A percentile compares a stretch with the other conserved stretches of the same genome.
Conservation (phyloP, 495 filamentous ascomycete species). For the Aspergillus avenaceus region DNA sequence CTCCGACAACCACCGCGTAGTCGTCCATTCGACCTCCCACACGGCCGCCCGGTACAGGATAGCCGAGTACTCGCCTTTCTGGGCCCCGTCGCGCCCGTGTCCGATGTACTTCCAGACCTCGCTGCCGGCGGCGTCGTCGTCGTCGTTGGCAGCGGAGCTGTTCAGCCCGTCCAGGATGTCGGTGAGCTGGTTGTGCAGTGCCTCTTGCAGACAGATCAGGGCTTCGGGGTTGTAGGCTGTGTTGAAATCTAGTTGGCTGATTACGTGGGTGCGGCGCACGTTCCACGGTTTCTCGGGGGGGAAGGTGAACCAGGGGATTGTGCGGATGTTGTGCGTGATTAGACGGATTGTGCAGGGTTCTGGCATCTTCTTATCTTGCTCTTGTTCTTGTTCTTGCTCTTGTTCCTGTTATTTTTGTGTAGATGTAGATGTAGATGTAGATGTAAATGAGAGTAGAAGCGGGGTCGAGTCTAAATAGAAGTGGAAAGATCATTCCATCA, state of each 20-base stretch:
- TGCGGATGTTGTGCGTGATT: constrained; percentile 70
- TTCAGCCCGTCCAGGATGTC: constrained; percentile 55
- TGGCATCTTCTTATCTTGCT: not conserved
- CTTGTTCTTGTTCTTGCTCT: not conserved
- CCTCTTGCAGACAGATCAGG: constrained; percentile 75
- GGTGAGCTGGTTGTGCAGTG: constrained; percentile 59
- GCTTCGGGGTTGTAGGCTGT: constrained; percentile 37
- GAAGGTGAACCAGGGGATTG: constrained; percentile 51
- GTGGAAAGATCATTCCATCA: not conserved
- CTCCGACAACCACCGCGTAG: constrained; percentile 50
- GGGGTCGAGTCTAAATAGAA: not conserved
- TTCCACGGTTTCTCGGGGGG: constrained; percentile 61
- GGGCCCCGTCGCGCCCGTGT: constrained; percentile 65
- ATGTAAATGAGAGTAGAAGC: not conserved
- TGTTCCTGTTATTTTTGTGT: not conserved
- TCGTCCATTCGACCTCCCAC: constrained; percentile 33
- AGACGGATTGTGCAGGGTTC: constrained; percentile 47
- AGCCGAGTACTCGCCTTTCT: constrained; percentile 66
- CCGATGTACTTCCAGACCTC: constrained; percentile 59
- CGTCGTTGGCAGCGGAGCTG: constrained; percentile 16
- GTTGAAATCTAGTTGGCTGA: constrained; percentile 52
- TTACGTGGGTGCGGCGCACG: constrained; percentile 51
- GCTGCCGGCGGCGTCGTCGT: not conserved
- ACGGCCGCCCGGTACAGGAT: constrained; percentile 55
- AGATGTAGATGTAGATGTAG: not conserved